Percentiles rank a stretch among this genome's conserved stretches.
phyloP scores from a whole-genome alignment of 2,329 filamentous ascomycete genomes.

The Phyllosticta citrichinensis region DNA sequence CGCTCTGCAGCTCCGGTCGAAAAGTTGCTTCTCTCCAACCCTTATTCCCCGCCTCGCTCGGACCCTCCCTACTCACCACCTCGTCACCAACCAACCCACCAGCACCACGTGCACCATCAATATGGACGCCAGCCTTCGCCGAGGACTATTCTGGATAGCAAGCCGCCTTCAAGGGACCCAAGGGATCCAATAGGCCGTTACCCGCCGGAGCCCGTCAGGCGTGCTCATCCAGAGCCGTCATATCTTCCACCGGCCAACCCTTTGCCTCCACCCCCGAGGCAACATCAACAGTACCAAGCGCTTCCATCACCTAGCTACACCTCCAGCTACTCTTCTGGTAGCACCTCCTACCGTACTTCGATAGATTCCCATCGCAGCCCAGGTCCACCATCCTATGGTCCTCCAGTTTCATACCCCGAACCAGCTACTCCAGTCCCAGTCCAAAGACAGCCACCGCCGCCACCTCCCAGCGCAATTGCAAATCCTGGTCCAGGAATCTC shows the following conservation, averaged over 20 bases:
- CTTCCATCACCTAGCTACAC: slow-evolving; percentile 31
- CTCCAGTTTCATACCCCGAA: slow-evolving; percentile 19
- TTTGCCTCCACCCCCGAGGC: slow-evolving; percentile 11
- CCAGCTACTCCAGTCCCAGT: slow-evolving; percentile 21
- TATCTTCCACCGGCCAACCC: slow-evolving; percentile 28
- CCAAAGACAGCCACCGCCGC: slow-evolving; percentile 4
- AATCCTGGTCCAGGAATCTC: slow-evolving; percentile 15
- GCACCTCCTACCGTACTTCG: slow-evolving; percentile 27
- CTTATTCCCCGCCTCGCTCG: slow-evolving; percentile 30
- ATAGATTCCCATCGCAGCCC: slow-evolving; percentile 29
- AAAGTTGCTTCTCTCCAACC: slow-evolving; percentile 26
- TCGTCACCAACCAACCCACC: not conserved
- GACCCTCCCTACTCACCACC: slow-evolving; percentile 23
- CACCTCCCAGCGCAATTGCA: slow-evolving; percentile 18
- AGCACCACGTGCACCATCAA: not conserved
- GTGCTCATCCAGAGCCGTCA: slow-evolving; percentile 22
- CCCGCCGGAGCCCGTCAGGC: slow-evolving; percentile 22
- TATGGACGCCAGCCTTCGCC: slow-evolving; percentile 29
- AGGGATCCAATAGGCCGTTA: slow-evolving; percentile 19
- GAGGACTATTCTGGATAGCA: slow-evolving; percentile 24
- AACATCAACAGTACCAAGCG: slow-evolving; percentile 14
- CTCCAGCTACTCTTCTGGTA: slow-evolving; percentile 29
- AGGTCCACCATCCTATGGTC: slow-evolving; percentile 21
- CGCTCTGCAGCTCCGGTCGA: slow-evolving; percentile 25
- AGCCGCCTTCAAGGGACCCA: slow-evolving; percentile 16